Conservation (phyloP, 129 eudicot species). For the Ambrosia trifida region DNA sequence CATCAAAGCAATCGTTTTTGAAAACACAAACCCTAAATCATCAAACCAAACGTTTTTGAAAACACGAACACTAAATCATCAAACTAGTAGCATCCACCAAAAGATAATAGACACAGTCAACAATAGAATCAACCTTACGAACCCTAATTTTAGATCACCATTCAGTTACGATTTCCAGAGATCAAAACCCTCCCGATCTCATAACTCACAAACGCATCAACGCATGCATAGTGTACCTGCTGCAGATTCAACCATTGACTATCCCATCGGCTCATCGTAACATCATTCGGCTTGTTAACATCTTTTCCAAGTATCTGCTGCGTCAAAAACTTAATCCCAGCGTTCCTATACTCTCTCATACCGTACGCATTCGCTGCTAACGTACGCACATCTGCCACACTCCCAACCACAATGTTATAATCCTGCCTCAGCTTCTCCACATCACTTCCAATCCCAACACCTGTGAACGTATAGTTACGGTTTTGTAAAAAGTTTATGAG, state of each 20-base stretch:
- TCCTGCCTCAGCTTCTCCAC: conserved; percentile 35
- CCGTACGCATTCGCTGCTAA: conserved; percentile 42
- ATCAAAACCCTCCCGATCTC: conserved; percentile 59
- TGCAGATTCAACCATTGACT: conserved; percentile 26
- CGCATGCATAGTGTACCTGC: conserved; percentile 64
- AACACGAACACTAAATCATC: too few species aligned
- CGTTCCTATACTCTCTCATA: conserved; percentile 15
- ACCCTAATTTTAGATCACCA: neutral
- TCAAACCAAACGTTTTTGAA: too few species aligned
- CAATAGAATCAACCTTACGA: neutral
- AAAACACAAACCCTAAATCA: too few species aligned
- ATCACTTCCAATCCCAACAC: conserved; percentile 40
- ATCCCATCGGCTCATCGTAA: conserved; percentile 70
- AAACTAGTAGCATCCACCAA: too few species aligned
- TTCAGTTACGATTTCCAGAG: conserved; percentile 2
- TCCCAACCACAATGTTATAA: conserved; percentile 28
- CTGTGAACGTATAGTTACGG: conserved; percentile 27
- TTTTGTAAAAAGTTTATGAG: conserved; percentile 17
- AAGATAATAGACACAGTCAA: too few species aligned
- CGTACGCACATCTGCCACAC: conserved; percentile 29
- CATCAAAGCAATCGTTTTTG: too few species aligned
- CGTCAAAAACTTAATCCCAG: conserved; percentile 47
- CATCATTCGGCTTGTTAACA: conserved; percentile 42
- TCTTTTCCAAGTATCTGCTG: conserved; percentile 42
- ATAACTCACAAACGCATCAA: conserved; percentile 65